Evolutionary conservation across 805 yeast genomes (phyloP), one percentile per base, ranked within the genome.

Genomic region (Cyberlindnera misumaiensis): DNA sequence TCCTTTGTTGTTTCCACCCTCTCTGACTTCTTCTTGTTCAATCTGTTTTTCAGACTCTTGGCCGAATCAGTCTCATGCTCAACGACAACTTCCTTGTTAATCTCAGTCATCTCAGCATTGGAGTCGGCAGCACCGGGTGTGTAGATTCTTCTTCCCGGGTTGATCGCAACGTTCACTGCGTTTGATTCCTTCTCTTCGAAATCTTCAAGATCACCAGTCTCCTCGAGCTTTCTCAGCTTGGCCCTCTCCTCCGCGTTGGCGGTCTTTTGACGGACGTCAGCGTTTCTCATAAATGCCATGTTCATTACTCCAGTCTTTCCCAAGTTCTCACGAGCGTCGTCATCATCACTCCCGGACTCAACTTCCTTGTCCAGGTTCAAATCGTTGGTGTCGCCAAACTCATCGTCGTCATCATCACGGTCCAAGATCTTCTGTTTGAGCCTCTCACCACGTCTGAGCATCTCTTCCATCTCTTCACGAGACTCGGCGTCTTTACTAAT

Each of bases 231-330:
- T 46, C 73, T 73, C 40, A 86, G 54, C 34, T 67, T 65, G 42
- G 68, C 72, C 31, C 78, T 58, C 25, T 72, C 70, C 42, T 69
- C 67, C 36, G 68, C 60, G 58, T 86, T 89, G 31, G 70, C 77
- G 38, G 72, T 69, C 42, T 68, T 72, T 45, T 76, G 74, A 47
- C 80, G 72, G 40, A 78, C 80, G 44, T 82, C 95, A 2, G 97
- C 97, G 43, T 82, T 83, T 48, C 72, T 80, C 97, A 90, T 90
- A 60, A 90, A 90, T 48, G 89, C 95, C 97, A 93, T 93, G 35
- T 79, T 82, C 72, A 90, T 64, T 15, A 90, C 80, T 39, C 97
- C 97, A n/a, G 72, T 64, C 59, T 89, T 90, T 15, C 93, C 89
- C n/a, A 80, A 59, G 32, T 67, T 70, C 25, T 65, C 60, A 26